Evolutionary conservation across 176 grass and related monocot genomes (phyloP), one percentile per base, ranked within the genome.

Genomic region (Microstegium vimineum): DNA sequence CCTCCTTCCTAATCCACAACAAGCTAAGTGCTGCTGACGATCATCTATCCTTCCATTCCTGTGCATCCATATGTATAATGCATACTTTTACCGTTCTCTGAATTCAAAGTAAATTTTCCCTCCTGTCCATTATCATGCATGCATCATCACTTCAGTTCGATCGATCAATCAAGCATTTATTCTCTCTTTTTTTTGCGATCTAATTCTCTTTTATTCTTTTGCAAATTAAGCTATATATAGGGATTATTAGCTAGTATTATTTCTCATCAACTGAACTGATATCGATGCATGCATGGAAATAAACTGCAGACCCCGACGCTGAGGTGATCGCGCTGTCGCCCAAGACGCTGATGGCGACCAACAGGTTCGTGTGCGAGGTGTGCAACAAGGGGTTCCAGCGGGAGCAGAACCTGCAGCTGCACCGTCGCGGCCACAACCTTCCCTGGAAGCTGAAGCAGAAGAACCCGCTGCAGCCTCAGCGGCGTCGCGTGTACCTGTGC

Each of bases 371-470:
- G 54, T 99, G 97, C 78, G 97, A 99, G 93, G 97, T 99, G 62
- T 99, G 97, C 91, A 93, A 94, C 77, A 99, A 99, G 83, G 97
- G 97, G 8, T 99, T 99, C 84, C 97, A 95, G 76, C 89, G 97
- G 0, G 97, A 99, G 86, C 97, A 99, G 79, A 99, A 99, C 90
- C 88, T 99, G 69, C 97, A 99, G 86, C 93, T 99, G 26, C 97
- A 99, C 87, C 93, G 93, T 1, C 93, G 97, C 13, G 97, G 97
- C 6, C 97, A 99, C 83, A 99, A 99, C 85, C 88, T 99, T 51
- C 97, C 97, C 4, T 99, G 97, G 97, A 99, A 99, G 85, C 89
- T 99, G 75, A 90, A 92, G 89, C 97, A 95, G 81, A 99, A 96
- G 87, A 96, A 90, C 85, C 82, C 87, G 66, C 79, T 80, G 30